Conservation (phyloP, 495 filamentous ascomycete species). For the Cryomyces minteri region DNA sequence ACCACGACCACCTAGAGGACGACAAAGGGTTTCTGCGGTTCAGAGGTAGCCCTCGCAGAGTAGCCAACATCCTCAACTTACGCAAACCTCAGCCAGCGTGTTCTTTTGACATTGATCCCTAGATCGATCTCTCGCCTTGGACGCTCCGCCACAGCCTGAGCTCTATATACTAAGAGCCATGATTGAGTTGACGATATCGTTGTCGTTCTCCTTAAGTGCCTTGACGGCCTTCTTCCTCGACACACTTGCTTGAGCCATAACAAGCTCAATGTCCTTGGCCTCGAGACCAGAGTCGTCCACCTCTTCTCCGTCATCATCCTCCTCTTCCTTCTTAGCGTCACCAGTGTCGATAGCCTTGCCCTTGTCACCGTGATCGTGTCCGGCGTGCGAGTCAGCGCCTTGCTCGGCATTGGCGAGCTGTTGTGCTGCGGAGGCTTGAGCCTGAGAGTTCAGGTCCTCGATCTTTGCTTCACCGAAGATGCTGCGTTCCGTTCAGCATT, state of each 20-base stretch:
- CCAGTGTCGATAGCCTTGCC: slow-evolving; percentile 52
- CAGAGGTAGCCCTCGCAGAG: too few species aligned
- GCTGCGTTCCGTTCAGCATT: slow-evolving; percentile 27
- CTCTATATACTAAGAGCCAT: slow-evolving; percentile 94
- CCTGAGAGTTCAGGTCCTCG: slow-evolving; percentile 95
- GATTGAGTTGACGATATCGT: slow-evolving; percentile 99
- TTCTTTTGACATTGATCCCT: too few species aligned
- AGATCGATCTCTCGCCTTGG: neutral
- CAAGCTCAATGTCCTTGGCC: slow-evolving; percentile 96
- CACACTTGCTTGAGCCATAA: slow-evolving; percentile 95
- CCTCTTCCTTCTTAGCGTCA: slow-evolving; percentile 61
- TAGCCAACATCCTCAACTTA: too few species aligned
- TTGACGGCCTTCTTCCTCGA: slow-evolving; percentile 97
- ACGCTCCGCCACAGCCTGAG: neutral
- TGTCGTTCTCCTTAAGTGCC: slow-evolving; percentile 95
- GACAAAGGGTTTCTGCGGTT: too few species aligned
- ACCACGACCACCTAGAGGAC: too few species aligned
- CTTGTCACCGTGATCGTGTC: slow-evolving; percentile 40
- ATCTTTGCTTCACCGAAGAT: slow-evolving; percentile 99
- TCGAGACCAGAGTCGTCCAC: slow-evolving; percentile 87
- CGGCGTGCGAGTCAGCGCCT: slow-evolving; percentile 34
- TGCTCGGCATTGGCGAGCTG: slow-evolving; percentile 60
- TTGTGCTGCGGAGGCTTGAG: slow-evolving; percentile 83
- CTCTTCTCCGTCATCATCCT: slow-evolving; percentile 91
- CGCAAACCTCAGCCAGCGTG: too few species aligned